Evolutionary conservation across 352 stramenopile species (phyloP).

Genomic region (Pelagophyceae sp.): DNA sequence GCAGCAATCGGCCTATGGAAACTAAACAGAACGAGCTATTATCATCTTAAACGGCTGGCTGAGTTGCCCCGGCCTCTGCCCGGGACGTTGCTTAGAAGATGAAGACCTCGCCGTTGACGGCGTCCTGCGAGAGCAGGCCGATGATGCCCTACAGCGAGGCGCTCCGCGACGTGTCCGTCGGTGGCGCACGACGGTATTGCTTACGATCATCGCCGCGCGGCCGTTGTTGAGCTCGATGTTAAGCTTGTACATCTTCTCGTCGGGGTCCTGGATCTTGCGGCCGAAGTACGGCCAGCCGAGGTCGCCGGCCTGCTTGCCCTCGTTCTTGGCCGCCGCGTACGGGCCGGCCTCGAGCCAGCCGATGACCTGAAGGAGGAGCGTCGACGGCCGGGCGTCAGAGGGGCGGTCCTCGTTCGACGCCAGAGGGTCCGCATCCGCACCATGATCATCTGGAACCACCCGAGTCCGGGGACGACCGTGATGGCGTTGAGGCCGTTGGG

Average conservation of each 20-base stretch:
- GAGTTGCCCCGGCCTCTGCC: no score
- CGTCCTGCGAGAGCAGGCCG: slow-evolving; percentile 28
- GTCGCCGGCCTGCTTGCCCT: slow-evolving; percentile 27
- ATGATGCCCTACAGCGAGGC: no score
- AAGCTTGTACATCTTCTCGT: slow-evolving; percentile 32
- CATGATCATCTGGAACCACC: slow-evolving; percentile 45
- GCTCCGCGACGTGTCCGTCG: no score
- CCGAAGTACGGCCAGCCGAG: slow-evolving; percentile 35
- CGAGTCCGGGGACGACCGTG: slow-evolving; percentile 38
- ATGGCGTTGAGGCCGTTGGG: slow-evolving; percentile 44
- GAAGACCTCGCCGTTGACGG: slow-evolving; percentile 16
- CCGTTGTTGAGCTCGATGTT: slow-evolving; percentile 38
- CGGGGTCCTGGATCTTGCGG: slow-evolving; percentile 21
- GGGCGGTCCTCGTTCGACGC: slow-evolving; percentile 22
- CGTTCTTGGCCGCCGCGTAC: slow-evolving; percentile 12
- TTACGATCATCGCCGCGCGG: slow-evolving; percentile 36
- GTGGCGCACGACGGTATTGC: no score
- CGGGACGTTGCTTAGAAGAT: no score
- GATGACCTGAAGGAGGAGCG: no score
- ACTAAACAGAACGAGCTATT: no score
- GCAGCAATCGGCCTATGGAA: no score
- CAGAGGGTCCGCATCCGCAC: no score
- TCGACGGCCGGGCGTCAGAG: not conserved
- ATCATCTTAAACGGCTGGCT: no score
- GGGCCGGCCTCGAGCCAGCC: slow-evolving; percentile 25